A percentile compares a stretch with the other conserved stretches of the same genome.
Conservation (phyloP, 257 asterid species). For the Jaltomata sinuosa region DNA sequence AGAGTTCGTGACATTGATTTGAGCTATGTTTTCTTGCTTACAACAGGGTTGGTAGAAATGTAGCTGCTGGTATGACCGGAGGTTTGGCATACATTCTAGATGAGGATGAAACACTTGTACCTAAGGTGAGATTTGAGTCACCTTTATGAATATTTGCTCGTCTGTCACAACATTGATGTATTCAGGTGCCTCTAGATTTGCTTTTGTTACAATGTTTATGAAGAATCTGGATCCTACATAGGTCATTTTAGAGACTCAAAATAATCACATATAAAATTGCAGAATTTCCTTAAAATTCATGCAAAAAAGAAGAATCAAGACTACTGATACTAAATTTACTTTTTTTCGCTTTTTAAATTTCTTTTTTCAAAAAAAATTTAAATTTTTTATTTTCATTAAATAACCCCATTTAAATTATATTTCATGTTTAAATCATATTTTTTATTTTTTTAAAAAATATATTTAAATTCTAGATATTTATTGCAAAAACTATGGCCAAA, state of each 20-base stretch:
- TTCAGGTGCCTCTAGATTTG: neutral
- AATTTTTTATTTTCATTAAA: no score
- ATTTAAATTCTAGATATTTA: no score
- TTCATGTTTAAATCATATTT: no score
- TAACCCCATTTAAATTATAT: no score
- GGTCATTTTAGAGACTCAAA: neutral
- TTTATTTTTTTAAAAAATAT: no score
- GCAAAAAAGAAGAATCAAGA: neutral
- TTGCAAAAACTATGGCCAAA: no score
- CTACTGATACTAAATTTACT: neutral
- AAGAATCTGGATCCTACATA: neutral
- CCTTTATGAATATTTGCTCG: neutral
- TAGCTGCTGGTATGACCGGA: constrained; percentile 99
- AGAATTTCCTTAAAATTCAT: neutral
- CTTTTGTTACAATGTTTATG: neutral
- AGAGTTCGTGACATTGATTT: neutral
- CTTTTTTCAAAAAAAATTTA: no score
- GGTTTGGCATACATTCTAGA: constrained; percentile 91
- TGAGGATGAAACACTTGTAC: constrained; percentile 85
- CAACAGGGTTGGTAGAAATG: constrained; percentile 95
- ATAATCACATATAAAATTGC: neutral
- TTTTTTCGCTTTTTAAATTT: no score
- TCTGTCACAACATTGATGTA: neutral
- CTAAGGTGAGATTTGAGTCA: constrained; percentile 49
- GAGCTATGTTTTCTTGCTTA: constrained; percentile 2